phyloP scores from a whole-genome alignment of 768 basidiomycete genomes.

The Lactarius vividus region DNA sequence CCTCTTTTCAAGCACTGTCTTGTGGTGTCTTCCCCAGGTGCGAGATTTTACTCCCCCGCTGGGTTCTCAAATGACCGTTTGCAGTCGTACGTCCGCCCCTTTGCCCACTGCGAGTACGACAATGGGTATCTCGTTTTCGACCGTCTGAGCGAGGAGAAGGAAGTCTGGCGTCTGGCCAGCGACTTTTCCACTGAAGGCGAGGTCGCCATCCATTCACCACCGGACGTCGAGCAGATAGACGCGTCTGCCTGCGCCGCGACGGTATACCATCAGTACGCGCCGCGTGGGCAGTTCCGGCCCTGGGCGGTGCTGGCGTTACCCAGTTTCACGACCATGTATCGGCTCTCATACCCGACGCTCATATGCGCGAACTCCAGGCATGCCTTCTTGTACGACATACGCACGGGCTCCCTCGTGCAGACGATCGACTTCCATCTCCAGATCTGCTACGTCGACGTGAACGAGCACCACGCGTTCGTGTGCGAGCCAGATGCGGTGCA shows the following conservation, averaged over 20 bases:
- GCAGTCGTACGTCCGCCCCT: slow-evolving; percentile 50
- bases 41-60: slow-evolving; percentile 23
- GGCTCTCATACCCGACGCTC: slow-evolving; percentile 65
- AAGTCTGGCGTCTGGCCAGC: slow-evolving; percentile 62
- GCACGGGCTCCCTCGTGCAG: slow-evolving; percentile 46
- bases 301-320: slow-evolving; percentile 58
- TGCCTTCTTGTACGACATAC: slow-evolving; percentile 66
- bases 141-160: slow-evolving; percentile 52
- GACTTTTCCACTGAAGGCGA: slow-evolving; percentile 28
- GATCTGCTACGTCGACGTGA: slow-evolving; percentile 61
- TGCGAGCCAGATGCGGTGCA: slow-evolving; percentile 32
- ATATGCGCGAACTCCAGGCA: slow-evolving; percentile 44
- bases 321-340: slow-evolving; percentile 47
- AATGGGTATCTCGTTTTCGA: slow-evolving; percentile 73
- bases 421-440: slow-evolving; percentile 43
- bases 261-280: slow-evolving; percentile 16
- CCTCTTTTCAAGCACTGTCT: slow-evolving; percentile 42
- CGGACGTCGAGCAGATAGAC: slow-evolving; percentile 32
- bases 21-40: slow-evolving; percentile 65
- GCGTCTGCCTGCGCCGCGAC: slow-evolving; percentile 31
- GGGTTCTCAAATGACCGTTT: slow-evolving; percentile 1
- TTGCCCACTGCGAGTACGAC: slow-evolving; percentile 73
- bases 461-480: slow-evolving; percentile 54
- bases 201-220: background rate
- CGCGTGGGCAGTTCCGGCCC: slow-evolving; percentile 55